Evolutionary conservation across 768 basidiomycete species (phyloP), one percentile per base, ranked within the genome.

Genomic region (Neoboletus brunneissimus): DNA sequence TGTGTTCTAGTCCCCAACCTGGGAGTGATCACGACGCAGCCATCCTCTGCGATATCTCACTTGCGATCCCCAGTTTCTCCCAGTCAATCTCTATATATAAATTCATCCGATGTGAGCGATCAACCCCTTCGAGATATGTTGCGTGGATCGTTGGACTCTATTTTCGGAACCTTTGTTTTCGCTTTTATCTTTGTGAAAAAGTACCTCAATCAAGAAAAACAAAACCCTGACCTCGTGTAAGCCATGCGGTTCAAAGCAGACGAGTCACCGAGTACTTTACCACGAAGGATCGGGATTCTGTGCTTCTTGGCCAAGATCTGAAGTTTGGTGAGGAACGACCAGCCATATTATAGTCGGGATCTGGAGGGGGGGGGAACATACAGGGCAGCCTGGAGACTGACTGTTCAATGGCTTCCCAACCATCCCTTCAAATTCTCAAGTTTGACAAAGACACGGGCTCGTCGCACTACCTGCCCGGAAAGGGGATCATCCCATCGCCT

Each of bases 1-100:
- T 54, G 47, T 53, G 27, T 50, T 41, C 60, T 55, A 61, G 41
- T 61, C 50, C 52, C 58, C 34, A 60, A n/a, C 62, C 62, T 64
- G 27, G 13, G 45, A 23, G 27, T 13, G 10, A 10, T 56, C 35
- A 48, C 16, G n/a, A 37, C 13, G 25, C 23, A 16, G 16, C 18
- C 42, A 20, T 31, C 4, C n/a, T 16, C 32, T 35, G 4, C 2
- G 10, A 20, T 25, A 27, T 32, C 63, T 54, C 43, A 64, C 63
- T 54, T 51, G 48, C 42, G 11, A 64, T 29, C 20, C 63, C 63
- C 22, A 57, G 37, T 43, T 60, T 57, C 32, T 61, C 46, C 59
- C 53, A 57, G 22, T 64, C 52, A 3, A 12, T 32, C 1, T 32
- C 1, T 60, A 15, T 16, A 18, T 20, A 11, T 4, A 48, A 47